Evolutionary conservation across 2,329 filamentous ascomycete genomes (phyloP), one percentile per base, ranked within the genome.

Genomic region (Chaetomium globosum): DNA sequence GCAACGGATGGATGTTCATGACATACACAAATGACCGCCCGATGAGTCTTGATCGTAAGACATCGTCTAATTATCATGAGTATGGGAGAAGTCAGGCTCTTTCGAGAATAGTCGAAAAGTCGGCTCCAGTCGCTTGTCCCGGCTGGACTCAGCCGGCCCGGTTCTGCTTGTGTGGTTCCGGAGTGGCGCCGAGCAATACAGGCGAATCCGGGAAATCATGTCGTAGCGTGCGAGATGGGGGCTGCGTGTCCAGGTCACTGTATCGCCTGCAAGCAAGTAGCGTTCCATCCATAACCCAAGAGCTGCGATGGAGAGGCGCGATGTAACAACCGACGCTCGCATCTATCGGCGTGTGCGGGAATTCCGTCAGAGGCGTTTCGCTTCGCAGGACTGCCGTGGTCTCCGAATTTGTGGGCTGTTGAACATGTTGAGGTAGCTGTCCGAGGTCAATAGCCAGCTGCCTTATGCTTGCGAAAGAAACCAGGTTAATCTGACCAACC

Each of bases 251-350:
- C 13, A 10, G 51, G 28, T 28, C 56, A 36, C 62, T 55, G 33
- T 59, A 30, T 49, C 36, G 16, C 51, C 51, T 64, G 62, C 51
- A 56, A 55, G 28, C 36, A 30, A 19, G 19, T 36, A 61, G 33
- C 48, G 53, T 72, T 67, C 68, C 73, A 68, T 73, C 70, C 59
- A 68, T 68, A 69, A 65, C 69, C 70, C 69, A 64, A 66, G 39
- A 64, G 51, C 68, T 65, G 69, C 63, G 68, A 71, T 71, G 70
- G 68, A 64, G 55, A 66, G 67, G 71, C 69, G 71, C 71, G 69
- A 72, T 73, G 71, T 70, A 72, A 73, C 72, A 54, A 61, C 60
- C 66, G 54, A 52, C 21, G 46, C 62, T 46, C 57, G 46, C 39
- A 48, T 21, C 52, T 31, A 48, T 23, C 55, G 28, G 58, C 43